Evolutionary conservation across 2,329 filamentous ascomycete genomes (phyloP), one percentile per base, ranked within the genome.

Genomic region (Stachybotrys chlorohalonatus): DNA sequence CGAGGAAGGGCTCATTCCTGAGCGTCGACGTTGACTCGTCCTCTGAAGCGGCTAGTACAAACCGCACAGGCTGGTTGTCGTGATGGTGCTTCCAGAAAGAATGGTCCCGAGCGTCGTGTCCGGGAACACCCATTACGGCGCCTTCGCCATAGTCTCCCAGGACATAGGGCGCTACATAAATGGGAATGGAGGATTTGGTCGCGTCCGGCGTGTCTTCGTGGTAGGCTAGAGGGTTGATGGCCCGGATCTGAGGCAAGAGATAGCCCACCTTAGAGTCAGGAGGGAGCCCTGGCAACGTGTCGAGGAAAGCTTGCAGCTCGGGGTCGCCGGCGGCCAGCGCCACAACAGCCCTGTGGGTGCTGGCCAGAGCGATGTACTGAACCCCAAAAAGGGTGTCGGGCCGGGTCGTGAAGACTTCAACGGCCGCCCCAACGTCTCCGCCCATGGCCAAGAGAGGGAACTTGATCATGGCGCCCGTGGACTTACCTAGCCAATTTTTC

Each of bases 81-180:
- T 80, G 75, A 59, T 95, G 90, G 55, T 84, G 75, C 61, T 79
- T 83, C 87, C 90, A 95, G 67, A 95, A 96, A 1, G 82, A 80
- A 68, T 88, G 77, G 62, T 96, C 91, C 53, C 90, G 81, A 5
- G 78, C 66, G 68, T 96, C 91, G 64, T 96, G 91, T 2, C 85
- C 91, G 0, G 91, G 91, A 7, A 95, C 91, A 48, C 91, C 91
- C 90, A 96, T 95, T 2, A 95, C 87, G 9, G 90, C 90, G 1
- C 90, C 90, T 60, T 91, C 87, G 15, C 90, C 90, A 61, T 95
- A 94, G 64, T 91, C 88, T 31, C 86, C 87, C 6, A 95, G 75
- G 11, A 95, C 91, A 65, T 95, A 95, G 0, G 90, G 86, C 9
- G 91, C 89, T 24, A 89, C 87, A 63, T 87, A 95, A 6, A 95